Conservation (phyloP, 2,329 filamentous ascomycete genomes). For the Eutypella sp. region DNA sequence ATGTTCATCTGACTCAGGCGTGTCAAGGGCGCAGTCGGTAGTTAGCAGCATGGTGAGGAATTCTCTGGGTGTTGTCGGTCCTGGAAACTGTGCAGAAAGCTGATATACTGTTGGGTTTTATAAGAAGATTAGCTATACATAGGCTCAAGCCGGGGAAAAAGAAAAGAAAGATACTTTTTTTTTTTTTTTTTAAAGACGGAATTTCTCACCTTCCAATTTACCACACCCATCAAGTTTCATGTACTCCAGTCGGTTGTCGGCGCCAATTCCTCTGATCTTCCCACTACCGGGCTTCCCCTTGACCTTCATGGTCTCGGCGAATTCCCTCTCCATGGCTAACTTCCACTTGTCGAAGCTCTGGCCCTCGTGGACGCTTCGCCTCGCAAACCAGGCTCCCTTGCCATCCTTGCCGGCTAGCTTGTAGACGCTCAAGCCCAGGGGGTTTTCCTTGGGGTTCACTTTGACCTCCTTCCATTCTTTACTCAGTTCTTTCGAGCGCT, state of each 20-base stretch:
- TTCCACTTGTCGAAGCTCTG: slow-evolving; percentile 75
- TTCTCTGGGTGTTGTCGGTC: slow-evolving; percentile 80
- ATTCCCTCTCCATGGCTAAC: slow-evolving; percentile 71
- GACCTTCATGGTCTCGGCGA: slow-evolving; percentile 69
- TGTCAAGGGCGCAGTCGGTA: slow-evolving; percentile 48
- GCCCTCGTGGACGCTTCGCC: slow-evolving; percentile 76
- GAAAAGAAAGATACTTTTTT: no score
- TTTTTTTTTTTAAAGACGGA: not conserved
- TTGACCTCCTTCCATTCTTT: slow-evolving; percentile 87
- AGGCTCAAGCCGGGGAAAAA: not conserved
- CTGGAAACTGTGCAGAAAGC: slow-evolving; percentile 83
- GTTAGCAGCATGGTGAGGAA: slow-evolving; percentile 78
- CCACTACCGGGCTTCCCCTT: slow-evolving; percentile 66
- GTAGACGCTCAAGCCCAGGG: slow-evolving; percentile 70
- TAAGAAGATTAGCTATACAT: slow-evolving; percentile 10
- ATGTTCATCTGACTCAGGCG: slow-evolving; percentile 14
- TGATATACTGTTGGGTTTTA: slow-evolving; percentile 61
- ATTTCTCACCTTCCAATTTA: slow-evolving; percentile 54
- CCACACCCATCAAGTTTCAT: slow-evolving; percentile 53
- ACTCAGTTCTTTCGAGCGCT: slow-evolving; percentile 54
- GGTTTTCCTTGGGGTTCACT: slow-evolving; percentile 66
- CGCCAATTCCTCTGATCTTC: slow-evolving; percentile 79
- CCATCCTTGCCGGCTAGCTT: slow-evolving; percentile 76
- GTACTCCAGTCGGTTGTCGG: slow-evolving; percentile 68
- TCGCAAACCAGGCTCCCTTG: slow-evolving; percentile 83